phyloP scores from a whole-genome alignment of 345 rosid genomes.

The Adansonia digitata region DNA sequence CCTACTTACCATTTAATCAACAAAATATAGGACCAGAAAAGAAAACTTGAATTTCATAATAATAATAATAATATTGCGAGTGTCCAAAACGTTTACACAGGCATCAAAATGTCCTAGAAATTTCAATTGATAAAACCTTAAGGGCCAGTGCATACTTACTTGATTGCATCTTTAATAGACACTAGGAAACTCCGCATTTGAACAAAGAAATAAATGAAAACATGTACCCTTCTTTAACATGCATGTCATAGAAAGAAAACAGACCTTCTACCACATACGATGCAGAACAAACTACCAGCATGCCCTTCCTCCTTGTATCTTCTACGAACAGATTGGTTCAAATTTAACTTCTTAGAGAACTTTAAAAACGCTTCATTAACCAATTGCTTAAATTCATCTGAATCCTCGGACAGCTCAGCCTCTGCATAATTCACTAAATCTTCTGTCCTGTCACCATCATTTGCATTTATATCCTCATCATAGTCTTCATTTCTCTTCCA shows the following conservation, averaged over 20 bases:
- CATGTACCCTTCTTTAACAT: conserved; percentile 18
- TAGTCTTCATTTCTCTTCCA: conserved; percentile 42
- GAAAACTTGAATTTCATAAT: background rate
- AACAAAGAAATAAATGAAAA: conserved; percentile 22
- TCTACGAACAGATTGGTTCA: conserved; percentile 37
- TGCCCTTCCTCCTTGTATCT: conserved; percentile 68
- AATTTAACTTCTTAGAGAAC: conserved; percentile 47
- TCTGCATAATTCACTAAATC: conserved; percentile 26
- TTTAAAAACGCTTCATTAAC: conserved; percentile 48
- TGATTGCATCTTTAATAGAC: background rate
- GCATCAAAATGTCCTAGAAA: background rate
- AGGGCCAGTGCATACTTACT: background rate
- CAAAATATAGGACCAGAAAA: background rate
- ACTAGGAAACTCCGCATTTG: conserved; percentile 21
- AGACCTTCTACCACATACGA: conserved; percentile 66
- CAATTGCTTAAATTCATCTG: conserved; percentile 53
- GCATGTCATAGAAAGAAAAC: conserved; percentile 35
- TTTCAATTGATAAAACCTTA: background rate
- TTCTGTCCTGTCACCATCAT: conserved; percentile 32
- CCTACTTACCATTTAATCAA: background rate
- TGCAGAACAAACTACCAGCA: conserved; percentile 70
- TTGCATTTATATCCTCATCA: conserved; percentile 28
- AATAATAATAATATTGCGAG: background rate
- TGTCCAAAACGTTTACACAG: background rate
- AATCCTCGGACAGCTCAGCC: conserved; percentile 40